Evolutionary conservation across 768 basidiomycete genomes (phyloP).

Genomic region (Russula foetens): DNA sequence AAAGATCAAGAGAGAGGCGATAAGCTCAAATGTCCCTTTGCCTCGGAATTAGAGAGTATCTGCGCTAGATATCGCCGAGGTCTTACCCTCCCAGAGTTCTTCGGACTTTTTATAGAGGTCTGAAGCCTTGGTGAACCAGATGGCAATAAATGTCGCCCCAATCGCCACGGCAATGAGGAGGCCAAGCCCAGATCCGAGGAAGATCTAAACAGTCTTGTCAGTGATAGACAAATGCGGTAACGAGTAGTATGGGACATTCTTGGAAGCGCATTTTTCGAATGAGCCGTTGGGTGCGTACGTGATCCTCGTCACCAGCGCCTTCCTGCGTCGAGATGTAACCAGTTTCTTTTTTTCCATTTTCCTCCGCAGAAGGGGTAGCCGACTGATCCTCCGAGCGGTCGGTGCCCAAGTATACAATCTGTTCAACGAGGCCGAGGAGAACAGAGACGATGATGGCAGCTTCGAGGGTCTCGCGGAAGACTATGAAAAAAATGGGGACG

Average conservation of each 20-base stretch:
- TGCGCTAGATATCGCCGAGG: slow-evolving; percentile 5
- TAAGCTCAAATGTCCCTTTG: slow-evolving; percentile 57
- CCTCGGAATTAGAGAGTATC: neutral
- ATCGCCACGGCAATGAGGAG: slow-evolving; percentile 74
- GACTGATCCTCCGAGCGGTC: neutral
- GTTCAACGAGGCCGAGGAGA: slow-evolving; percentile 85
- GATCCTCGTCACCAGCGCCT: slow-evolving; percentile 16
- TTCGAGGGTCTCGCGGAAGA: slow-evolving; percentile 92
- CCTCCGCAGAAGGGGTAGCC: neutral
- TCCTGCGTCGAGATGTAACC: neutral
- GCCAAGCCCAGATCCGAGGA: slow-evolving; percentile 65
- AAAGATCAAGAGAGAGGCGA: slow-evolving; percentile 78
- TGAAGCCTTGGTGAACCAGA: slow-evolving; percentile 89
- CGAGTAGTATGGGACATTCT: slow-evolving; percentile 27
- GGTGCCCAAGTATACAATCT: slow-evolving; percentile 43
- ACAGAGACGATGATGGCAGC: slow-evolving; percentile 89
- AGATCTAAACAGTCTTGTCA: slow-evolving; percentile 43
- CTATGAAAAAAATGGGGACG: slow-evolving; percentile 92
- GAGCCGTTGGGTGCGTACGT: slow-evolving; percentile 32
- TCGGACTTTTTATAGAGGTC: slow-evolving; percentile 83
- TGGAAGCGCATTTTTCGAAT: slow-evolving; percentile 65
- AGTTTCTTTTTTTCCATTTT: slow-evolving; percentile 1
- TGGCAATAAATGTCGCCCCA: slow-evolving; percentile 86
- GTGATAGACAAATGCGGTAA: neutral
- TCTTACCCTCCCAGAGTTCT: slow-evolving; percentile 84